These are phyloP conservation scores for Gossypium australe DNA, from an alignment of 345 rosid species.

Conservation along the genomic window DNA sequence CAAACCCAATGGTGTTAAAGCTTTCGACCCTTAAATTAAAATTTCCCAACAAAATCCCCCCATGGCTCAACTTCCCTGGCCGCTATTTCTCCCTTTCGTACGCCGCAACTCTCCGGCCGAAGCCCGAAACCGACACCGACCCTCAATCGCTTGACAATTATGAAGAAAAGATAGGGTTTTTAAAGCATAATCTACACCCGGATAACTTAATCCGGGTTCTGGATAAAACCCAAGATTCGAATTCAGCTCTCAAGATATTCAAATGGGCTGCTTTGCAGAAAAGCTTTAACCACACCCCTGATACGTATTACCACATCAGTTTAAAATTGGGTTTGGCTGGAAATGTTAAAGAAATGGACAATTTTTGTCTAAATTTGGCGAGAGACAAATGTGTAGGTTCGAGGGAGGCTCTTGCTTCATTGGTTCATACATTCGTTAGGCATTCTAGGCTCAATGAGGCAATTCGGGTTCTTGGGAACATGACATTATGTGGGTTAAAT, in stretches of 20 bases:
- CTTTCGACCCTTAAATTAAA: conserved; percentile 22
- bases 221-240: conserved; percentile 28
- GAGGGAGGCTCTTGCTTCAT: conserved; percentile 27
- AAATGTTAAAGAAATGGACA: conserved; percentile 31
- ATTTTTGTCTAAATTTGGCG: conserved; percentile 34
- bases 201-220: conserved; percentile 36
- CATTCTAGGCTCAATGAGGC: conserved; percentile 35
- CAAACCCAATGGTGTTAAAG: conserved; percentile 23
- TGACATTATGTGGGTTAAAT: conserved; percentile 30
- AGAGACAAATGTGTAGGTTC: conserved; percentile 28
- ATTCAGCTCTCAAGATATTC: conserved; percentile 43
- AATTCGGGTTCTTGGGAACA: conserved; percentile 28
- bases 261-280: conserved; percentile 46
- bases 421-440: conserved; percentile 33
- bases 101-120: conserved; percentile 18
- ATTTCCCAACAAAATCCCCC: conserved; percentile 24
- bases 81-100: conserved; percentile 33
- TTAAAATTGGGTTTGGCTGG: conserved; percentile 51
- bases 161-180: conserved; percentile 31
- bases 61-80: conserved; percentile 21
- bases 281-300: conserved; percentile 39
- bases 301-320: conserved; percentile 39
- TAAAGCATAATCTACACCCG: conserved; percentile 31
- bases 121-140: conserved; percentile 15
- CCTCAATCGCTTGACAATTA: conserved; percentile 15